Percentiles rank a stretch among this genome's conserved stretches.
Conservation (phyloP, 2,329 filamentous ascomycete species). For the Calonectria ilicicola region DNA sequence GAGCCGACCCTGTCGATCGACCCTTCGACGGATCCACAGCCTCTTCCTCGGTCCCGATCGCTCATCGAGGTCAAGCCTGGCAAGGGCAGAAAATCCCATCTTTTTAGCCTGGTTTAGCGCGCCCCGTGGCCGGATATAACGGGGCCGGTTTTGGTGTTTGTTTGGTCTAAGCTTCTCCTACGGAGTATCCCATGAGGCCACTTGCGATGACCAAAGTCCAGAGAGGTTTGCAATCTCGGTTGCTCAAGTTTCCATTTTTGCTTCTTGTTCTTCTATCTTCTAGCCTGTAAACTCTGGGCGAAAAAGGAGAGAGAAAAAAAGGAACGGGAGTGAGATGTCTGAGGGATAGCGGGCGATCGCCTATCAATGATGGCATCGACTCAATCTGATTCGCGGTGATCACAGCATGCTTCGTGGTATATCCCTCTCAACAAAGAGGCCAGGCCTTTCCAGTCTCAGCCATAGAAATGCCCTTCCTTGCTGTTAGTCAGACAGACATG, state of each 20-base stretch:
- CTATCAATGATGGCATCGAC: not conserved
- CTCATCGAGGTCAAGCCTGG: not conserved
- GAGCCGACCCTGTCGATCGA: slow-evolving; percentile 3
- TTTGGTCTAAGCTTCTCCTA: not conserved
- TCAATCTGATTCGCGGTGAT: not conserved
- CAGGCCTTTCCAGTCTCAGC: not conserved
- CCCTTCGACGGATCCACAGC: not conserved
- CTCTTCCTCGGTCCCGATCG: slow-evolving; percentile 2
- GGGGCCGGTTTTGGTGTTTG: not conserved
- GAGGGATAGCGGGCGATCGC: not conserved
- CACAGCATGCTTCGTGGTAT: not conserved
- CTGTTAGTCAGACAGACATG: not conserved
- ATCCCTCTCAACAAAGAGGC: not conserved
- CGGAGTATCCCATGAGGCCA: slow-evolving; percentile 1
- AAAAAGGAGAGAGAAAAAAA: no score
- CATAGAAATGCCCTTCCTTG: not conserved
- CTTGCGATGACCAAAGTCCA: not conserved
- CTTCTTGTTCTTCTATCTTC: not conserved
- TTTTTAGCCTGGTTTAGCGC: not conserved
- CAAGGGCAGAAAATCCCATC: slow-evolving; percentile 3
- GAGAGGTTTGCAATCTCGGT: not conserved
- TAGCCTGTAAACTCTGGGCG: no score
- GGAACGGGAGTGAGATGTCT: not conserved
- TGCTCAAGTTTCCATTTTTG: not conserved
- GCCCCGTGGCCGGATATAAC: slow-evolving; percentile 10